Conservation (phyloP, 148 eudicot species). For the Cornus controversa region DNA sequence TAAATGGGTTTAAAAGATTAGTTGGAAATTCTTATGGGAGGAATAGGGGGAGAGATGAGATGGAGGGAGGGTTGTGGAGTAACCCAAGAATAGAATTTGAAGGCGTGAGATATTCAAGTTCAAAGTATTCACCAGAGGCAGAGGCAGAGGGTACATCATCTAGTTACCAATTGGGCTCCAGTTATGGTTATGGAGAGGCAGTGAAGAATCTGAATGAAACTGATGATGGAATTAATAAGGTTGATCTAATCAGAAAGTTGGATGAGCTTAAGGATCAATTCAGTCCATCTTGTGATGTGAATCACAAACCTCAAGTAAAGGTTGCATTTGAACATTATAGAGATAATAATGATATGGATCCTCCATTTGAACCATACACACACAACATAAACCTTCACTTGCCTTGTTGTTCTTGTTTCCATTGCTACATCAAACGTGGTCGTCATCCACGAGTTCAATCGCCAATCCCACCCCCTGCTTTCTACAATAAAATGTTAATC, state of each 20-base stretch:
- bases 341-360: conserved; percentile 38
- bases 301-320: conserved; percentile 49
- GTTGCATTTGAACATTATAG: conserved; percentile 39
- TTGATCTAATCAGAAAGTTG: conserved; percentile 65
- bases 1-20: conserved; percentile 33
- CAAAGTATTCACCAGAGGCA: conserved; percentile 34
- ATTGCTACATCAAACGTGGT: conserved; percentile 49
- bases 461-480: conserved; percentile 39
- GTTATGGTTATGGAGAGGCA: conserved; percentile 24
- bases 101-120: conserved; percentile 38
- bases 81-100: conserved; percentile 36
- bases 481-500: conserved; percentile 41
- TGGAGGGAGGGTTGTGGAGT: conserved; percentile 33
- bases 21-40: conserved; percentile 35
- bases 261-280: conserved; percentile 82
- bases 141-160: conserved; percentile 47
- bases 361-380: conserved; percentile 42
- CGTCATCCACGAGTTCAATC: conserved; percentile 35
- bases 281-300: conserved; percentile 43
- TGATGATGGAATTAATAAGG: conserved; percentile 33
- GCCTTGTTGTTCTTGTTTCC: conserved; percentile 62
- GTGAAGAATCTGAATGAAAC: conserved; percentile 28
- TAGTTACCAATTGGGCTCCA: conserved; percentile 16
- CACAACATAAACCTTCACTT: conserved; percentile 42
- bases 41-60: conserved; percentile 32